Evolutionary conservation across 2,329 filamentous ascomycete species (phyloP), one percentile per base, ranked within the genome.

Genomic region (Aspergillus sp.): DNA sequence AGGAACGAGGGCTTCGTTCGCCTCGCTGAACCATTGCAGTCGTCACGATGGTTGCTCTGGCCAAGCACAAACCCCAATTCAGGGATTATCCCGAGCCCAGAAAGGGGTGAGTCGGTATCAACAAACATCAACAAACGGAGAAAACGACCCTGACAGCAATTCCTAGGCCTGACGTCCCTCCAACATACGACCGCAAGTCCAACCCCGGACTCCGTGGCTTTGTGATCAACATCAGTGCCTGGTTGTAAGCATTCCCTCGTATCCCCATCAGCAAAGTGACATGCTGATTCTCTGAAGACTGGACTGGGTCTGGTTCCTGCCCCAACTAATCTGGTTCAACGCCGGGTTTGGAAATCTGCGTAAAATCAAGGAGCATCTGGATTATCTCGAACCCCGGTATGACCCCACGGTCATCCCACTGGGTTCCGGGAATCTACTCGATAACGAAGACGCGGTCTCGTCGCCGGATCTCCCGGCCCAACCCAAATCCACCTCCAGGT

Each of bases 271-370:
- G n/a, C 9, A 21, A 17, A 5, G n/a, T 5, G 19, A 19, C 7
- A 13, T 23, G 21, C 51, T 53, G 14, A 53, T 29, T 2, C 14
- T 3, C 16, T 6, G 5, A 56, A 79, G 77, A 1, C 71, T 89
- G 47, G 74, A 80, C 2, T 80, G 79, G 32, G 71, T 84, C 19
- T 71, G 74, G 17, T 75, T 78, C 40, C 55, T 90, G 4, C 84
- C 86, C 50, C 78, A 76, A 43, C 67, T 80, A 25, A 75, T 89
- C 46, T 91, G 85, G 84, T 70, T 68, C 32, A 89, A 90, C 71
- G 84, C 86, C 16, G 82, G 82, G 42, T 88, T 88, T 62, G 73
- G 71, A 38, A 67, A 67, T 2, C 67, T 87, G 31, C 78, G 81
- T 17, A 71, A 75, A 23, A 75, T 81, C 51, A 38, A 54, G 5